These are phyloP conservation scores for Ceratocystis destructans DNA, from an alignment of 2,329 filamentous ascomycete genomes.

Conservation along the genomic window DNA sequence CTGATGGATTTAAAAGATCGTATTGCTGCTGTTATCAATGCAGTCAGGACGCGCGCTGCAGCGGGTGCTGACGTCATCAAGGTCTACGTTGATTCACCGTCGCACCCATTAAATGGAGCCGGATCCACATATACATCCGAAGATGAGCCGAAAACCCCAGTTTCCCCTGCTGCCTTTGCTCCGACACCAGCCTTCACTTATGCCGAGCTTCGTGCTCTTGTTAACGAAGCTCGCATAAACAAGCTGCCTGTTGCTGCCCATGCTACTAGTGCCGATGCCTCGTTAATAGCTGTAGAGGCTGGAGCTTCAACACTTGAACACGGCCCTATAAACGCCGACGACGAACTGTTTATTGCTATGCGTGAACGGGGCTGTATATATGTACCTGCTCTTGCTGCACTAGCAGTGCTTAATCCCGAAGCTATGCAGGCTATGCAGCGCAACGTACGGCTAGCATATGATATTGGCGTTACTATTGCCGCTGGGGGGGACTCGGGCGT, in stretches of 20 bases:
- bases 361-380: slow-evolving; percentile 33
- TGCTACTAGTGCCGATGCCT: slow-evolving; percentile 30
- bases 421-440: slow-evolving; percentile 26
- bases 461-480: slow-evolving; percentile 36
- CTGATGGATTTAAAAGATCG: slow-evolving; percentile 34
- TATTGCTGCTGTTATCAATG: slow-evolving; percentile 31
- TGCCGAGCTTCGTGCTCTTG: slow-evolving; percentile 38
- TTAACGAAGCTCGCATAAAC: slow-evolving; percentile 32
- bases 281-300: slow-evolving; percentile 33
- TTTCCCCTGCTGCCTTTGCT: too few species aligned
- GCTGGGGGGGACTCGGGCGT: slow-evolving; percentile 42
- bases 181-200: slow-evolving; percentile 34
- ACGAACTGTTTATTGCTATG: slow-evolving; percentile 34
- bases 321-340: slow-evolving; percentile 26
- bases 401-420: slow-evolving; percentile 26
- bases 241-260: slow-evolving; percentile 33
- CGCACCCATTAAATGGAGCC: slow-evolving; percentile 33
- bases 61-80: slow-evolving; percentile 39
- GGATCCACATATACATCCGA: slow-evolving; percentile 23
- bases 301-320: slow-evolving; percentile 38
- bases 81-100: slow-evolving; percentile 38
- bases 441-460: slow-evolving; percentile 32
- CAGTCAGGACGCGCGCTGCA: slow-evolving; percentile 34
- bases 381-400: slow-evolving; percentile 39
- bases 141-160: slow-evolving; percentile 28